These are phyloP conservation scores for Lentinus tigrinus DNA, from an alignment of 768 basidiomycete genomes.

Conservation along the genomic window DNA sequence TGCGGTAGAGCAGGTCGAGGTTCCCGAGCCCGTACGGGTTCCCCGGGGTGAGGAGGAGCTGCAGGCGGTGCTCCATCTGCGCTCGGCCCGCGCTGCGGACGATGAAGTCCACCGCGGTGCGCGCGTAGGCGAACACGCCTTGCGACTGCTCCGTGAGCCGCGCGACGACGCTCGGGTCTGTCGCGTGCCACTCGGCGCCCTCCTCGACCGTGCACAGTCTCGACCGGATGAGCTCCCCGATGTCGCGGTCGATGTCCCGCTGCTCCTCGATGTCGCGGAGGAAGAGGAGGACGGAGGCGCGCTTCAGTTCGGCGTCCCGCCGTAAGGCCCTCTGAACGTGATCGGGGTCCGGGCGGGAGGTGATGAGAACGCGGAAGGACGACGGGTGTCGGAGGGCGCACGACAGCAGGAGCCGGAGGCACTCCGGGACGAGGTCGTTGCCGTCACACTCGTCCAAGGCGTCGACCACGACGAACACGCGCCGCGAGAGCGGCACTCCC, in stretches of 20 bases:
- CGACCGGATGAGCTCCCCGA: neutral
- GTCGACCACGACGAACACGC: conserved; percentile 35
- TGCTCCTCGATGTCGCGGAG: neutral
- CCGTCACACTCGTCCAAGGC: conserved; percentile 35
- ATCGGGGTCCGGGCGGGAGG: neutral
- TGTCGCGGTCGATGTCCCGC: neutral
- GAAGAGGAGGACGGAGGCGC: neutral
- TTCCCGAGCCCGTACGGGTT: neutral
- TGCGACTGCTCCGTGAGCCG: neutral
- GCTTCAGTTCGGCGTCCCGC: too few relatives aligned
- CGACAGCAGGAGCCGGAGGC: neutral
- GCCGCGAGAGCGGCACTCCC: neutral
- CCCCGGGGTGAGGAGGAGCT: neutral
- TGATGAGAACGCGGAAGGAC: conserved; percentile 1
- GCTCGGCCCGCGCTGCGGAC: too few relatives aligned
- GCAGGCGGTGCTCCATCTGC: neutral
- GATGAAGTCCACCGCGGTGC: neutral
- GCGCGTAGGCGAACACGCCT: neutral
- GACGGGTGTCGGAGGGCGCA: neutral
- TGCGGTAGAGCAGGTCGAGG: neutral
- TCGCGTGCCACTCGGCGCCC: neutral
- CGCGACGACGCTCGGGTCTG: neutral
- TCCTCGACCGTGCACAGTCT: neutral
- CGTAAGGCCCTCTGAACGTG: neutral
- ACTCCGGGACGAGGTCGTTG: neutral